Conservation (phyloP, 225 moss, liverwort and hornwort genomes). For the Physcomitrellopsis africana region DNA sequence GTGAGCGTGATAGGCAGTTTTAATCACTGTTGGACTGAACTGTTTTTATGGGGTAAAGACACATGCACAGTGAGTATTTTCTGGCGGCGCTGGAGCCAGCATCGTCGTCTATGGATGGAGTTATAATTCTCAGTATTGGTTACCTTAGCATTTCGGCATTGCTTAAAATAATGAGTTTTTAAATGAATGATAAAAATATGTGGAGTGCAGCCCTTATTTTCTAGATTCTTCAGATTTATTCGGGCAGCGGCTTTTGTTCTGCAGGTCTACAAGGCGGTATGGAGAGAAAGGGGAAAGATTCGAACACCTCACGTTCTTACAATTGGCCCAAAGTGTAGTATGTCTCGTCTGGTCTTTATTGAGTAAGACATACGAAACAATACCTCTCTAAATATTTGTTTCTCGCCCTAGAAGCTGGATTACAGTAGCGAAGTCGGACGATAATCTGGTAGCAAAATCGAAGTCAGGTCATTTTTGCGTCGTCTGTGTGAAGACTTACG, state of each 20-base stretch:
- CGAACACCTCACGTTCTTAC: slow-evolving; percentile 87
- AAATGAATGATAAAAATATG: background rate
- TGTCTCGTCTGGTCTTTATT: slow-evolving; percentile 90
- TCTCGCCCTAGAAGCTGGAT: background rate
- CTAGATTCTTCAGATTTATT: slow-evolving; percentile 16
- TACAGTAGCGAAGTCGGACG: background rate
- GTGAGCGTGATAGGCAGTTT: background rate
- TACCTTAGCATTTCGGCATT: background rate
- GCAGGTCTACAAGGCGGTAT: slow-evolving; percentile 85
- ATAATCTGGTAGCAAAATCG: background rate
- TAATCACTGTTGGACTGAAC: background rate
- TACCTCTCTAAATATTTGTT: background rate
- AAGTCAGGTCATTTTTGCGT: background rate
- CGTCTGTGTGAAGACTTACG: background rate
- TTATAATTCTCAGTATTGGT: background rate
- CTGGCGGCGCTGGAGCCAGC: background rate
- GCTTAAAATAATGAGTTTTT: background rate
- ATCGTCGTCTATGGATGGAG: background rate
- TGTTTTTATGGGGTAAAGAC: background rate
- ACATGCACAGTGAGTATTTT: background rate
- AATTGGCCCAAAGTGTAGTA: slow-evolving; percentile 85
- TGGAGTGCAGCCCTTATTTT: background rate
- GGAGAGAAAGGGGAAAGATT: slow-evolving; percentile 78
- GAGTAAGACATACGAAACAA: slow-evolving; percentile 60
- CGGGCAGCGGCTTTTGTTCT: slow-evolving; percentile 4